phyloP scores from a whole-genome alignment of 495 filamentous ascomycete species.

The Lasiosphaeria ovina region DNA sequence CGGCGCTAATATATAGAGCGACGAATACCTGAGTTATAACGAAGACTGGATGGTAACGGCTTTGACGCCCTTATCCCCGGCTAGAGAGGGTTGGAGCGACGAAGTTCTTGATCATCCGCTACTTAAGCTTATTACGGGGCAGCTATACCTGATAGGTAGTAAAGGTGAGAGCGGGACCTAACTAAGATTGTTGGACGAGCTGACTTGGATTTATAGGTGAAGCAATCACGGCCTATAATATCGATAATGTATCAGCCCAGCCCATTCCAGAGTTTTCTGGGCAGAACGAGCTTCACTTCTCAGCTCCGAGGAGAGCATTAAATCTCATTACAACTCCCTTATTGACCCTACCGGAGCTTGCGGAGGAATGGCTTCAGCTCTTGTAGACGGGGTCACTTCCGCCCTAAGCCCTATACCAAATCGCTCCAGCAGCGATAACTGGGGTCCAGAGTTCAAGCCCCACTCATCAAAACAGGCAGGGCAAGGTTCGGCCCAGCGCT shows the following conservation, averaged over 20 bases:
- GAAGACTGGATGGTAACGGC: constrained; percentile 6
- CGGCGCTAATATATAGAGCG: not conserved
- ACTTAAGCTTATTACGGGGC: constrained; percentile 3
- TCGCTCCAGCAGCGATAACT: constrained; percentile 1
- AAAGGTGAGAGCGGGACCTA: constrained; percentile 2
- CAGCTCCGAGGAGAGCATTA: constrained; percentile 1
- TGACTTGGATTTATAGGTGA: constrained; percentile 2
- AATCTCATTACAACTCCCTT: constrained; percentile 5
- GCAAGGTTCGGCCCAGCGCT: constrained; percentile 3
- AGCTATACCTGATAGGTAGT: constrained; percentile 1
- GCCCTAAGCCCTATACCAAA: not conserved
- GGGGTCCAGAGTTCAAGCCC: constrained; percentile 4
- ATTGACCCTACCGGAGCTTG: not conserved
- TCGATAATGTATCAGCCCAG: constrained; percentile 1
- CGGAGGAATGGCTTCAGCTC: constrained; percentile 1
- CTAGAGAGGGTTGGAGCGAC: constrained; percentile 7
- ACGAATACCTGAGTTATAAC: constrained; percentile 7
- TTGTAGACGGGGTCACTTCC: not conserved
- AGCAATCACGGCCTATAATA: constrained; percentile 2
- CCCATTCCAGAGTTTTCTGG: not conserved
- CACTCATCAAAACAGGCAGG: constrained; percentile 5
- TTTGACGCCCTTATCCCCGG: constrained; percentile 3
- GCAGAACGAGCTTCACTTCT: not conserved
- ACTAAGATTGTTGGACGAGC: constrained; percentile 3
- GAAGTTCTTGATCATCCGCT: constrained; percentile 1